Percentiles rank a stretch among this genome's conserved stretches.
Conservation (phyloP, 73 alveolate species). For the Uronychia setigera region DNA sequence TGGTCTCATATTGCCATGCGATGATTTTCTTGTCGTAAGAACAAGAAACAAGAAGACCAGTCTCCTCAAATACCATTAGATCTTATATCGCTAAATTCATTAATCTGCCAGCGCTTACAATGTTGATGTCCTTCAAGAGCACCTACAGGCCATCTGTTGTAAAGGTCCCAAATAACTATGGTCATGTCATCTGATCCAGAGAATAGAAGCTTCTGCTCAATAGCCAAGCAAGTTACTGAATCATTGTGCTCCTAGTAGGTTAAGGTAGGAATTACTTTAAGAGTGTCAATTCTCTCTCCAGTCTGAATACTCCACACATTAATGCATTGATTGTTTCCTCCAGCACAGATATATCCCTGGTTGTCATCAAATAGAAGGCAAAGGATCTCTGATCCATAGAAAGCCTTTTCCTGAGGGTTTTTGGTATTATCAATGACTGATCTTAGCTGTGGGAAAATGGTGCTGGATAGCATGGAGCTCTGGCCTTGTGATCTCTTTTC, state of each 20-base stretch:
- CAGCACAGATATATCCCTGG: slow-evolving; percentile 74
- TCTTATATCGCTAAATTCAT: slow-evolving; percentile 47
- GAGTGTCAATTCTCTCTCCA: slow-evolving; percentile 61
- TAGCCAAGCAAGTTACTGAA: slow-evolving; percentile 81
- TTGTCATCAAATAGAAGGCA: slow-evolving; percentile 74
- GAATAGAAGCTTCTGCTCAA: slow-evolving; percentile 79
- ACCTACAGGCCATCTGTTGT: slow-evolving; percentile 51
- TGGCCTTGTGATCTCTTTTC: slow-evolving; percentile 69
- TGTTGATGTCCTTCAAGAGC: slow-evolving; percentile 70
- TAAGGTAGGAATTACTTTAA: slow-evolving; percentile 34
- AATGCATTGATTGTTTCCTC: slow-evolving; percentile 75
- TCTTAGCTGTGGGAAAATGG: slow-evolving; percentile 77
- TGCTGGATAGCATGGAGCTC: slow-evolving; percentile 44
- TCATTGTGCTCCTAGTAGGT: slow-evolving; percentile 72
- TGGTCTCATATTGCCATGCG: slow-evolving; percentile 69
- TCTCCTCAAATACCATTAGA: slow-evolving; percentile 68
- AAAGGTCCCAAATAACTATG: slow-evolving; percentile 85
- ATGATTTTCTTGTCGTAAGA: slow-evolving; percentile 73
- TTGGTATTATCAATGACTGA: slow-evolving; percentile 60
- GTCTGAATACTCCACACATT: slow-evolving; percentile 70
- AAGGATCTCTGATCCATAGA: slow-evolving; percentile 75
- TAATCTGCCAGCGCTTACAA: slow-evolving; percentile 1
- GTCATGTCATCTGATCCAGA: slow-evolving; percentile 90
- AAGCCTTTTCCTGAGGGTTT: slow-evolving; percentile 38
- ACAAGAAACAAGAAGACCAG: slow-evolving; percentile 80